A percentile compares a stretch with the other conserved stretches of the same genome.
These are phyloP conservation scores for Panicum miliaceum DNA, from an alignment of 176 grass and related monocot species.

Conservation along the genomic window DNA sequence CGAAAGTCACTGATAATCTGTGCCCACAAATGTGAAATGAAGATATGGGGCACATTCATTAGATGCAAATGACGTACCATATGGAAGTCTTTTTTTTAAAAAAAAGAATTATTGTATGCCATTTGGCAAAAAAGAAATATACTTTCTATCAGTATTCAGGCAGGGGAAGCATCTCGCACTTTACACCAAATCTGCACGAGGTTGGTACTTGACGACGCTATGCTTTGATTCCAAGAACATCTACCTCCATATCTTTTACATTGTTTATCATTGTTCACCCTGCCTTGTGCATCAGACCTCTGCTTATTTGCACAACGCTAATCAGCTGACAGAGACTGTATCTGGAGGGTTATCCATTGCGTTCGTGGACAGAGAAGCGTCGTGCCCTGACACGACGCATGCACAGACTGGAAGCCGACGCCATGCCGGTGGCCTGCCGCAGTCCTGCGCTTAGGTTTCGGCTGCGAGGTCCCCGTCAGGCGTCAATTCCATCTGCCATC, in stretches of 20 bases:
- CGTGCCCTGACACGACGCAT: constrained; percentile 48
- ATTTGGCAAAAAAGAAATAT: constrained; percentile 1
- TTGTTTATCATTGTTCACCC: constrained; percentile 40
- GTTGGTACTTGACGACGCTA: constrained; percentile 47
- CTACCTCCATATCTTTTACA: constrained; percentile 35
- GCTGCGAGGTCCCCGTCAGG: constrained; percentile 40
- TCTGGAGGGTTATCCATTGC: constrained; percentile 45
- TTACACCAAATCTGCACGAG: constrained; percentile 52
- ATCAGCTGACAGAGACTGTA: constrained; percentile 35
- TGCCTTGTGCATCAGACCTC: constrained; percentile 29
- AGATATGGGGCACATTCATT: not conserved
- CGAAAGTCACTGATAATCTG: not conserved
- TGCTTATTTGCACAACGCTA: constrained; percentile 30
- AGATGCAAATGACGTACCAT: not conserved
- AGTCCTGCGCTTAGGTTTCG: constrained; percentile 52
- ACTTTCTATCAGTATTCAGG: not conserved
- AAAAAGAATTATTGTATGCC: not conserved
- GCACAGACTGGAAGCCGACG: constrained; percentile 63
- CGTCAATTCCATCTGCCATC: constrained; percentile 45
- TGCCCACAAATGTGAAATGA: not conserved
- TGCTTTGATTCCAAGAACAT: constrained; percentile 66
- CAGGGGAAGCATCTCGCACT: constrained; percentile 1
- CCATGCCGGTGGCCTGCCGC: constrained; percentile 55
- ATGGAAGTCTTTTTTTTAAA: not conserved
- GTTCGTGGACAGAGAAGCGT: constrained; percentile 40